Evolutionary conservation across 805 yeast genomes (phyloP), one percentile per base, ranked within the genome.

Genomic region (Yarrowia sp.): DNA sequence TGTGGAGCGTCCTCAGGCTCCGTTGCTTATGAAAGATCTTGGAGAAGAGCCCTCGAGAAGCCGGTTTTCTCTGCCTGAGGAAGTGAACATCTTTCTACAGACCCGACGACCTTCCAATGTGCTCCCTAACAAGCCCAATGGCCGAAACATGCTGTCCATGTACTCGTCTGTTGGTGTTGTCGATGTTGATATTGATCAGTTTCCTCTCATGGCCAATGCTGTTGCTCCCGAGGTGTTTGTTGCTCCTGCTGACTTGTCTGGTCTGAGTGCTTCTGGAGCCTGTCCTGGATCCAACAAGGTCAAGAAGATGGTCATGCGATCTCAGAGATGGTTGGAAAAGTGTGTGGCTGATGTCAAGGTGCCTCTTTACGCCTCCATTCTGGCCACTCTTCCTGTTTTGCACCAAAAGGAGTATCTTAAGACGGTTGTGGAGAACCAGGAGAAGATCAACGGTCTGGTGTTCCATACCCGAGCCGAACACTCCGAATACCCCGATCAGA

Each of bases 141-240:
- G 74, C 22, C 70, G 71, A 61, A 68, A 67, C 21, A 58, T 66
- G 12, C 49, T 79, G 17, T 73, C 75, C 7, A 68, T 79, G 26
- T 70, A 70, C 67, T 77, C 81, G 1, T 65, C 72, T 12, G 79
- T 76, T 52, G 82, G 82, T 16, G 67, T 73, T 40, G 68, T 70
- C 38, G 67, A 71, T 24, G 66, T 75, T 41, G 67, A 71, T 1
- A 58, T 78, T 16, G 59, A 65, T 10, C 68, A 67, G 7, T 68
- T 71, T 32, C 58, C 67, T 33, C 67, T 66, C 46, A 65, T 73
- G 22, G 70, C 68, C 26, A 35, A 43, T 10, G 66, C 66, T 22
- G 51, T 76, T 48, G 64, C 64, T 24, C 72, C 78, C 1, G 78
- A 76, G 22, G 51, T 77, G n/a, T 68, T 78, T 19, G 52, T 78